phyloP scores from a whole-genome alignment of 2,329 filamentous ascomycete species.

The Alternaria rosae region DNA sequence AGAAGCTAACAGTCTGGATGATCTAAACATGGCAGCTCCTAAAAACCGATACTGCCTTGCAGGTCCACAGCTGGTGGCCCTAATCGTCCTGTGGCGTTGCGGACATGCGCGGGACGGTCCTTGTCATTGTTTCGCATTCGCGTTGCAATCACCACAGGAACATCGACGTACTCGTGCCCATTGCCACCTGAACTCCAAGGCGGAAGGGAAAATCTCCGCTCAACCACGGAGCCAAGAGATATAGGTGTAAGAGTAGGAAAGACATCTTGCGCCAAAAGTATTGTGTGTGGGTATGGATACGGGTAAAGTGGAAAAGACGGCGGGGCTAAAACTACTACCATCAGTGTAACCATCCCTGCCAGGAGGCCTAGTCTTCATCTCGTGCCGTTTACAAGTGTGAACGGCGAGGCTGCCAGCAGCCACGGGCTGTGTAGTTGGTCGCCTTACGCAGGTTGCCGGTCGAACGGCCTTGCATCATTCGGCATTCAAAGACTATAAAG shows the following conservation, averaged over 20 bases:
- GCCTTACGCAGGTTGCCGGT: background rate
- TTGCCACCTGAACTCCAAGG: background rate
- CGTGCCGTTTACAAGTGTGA: background rate
- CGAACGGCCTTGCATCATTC: background rate
- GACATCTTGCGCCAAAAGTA: background rate
- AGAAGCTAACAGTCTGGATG: background rate
- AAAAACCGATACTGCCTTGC: background rate
- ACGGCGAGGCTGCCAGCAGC: background rate
- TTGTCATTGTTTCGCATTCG: background rate
- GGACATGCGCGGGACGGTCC: background rate
- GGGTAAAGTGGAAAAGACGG: background rate
- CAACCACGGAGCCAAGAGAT: background rate
- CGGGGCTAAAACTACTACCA: background rate
- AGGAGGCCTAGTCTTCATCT: background rate
- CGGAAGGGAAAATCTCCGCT: background rate
- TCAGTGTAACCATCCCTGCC: background rate
- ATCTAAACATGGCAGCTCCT: background rate
- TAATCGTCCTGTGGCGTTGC: background rate
- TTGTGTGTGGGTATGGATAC: background rate
- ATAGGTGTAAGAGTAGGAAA: background rate
- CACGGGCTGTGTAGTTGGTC: background rate
- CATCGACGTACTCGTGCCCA: accelerated
- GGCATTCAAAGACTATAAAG: background rate
- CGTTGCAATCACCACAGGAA: background rate
- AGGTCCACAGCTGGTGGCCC: background rate